These are phyloP conservation scores for Neurospora tetraspora DNA, from an alignment of 495 filamentous ascomycete species.

Conservation along the genomic window DNA sequence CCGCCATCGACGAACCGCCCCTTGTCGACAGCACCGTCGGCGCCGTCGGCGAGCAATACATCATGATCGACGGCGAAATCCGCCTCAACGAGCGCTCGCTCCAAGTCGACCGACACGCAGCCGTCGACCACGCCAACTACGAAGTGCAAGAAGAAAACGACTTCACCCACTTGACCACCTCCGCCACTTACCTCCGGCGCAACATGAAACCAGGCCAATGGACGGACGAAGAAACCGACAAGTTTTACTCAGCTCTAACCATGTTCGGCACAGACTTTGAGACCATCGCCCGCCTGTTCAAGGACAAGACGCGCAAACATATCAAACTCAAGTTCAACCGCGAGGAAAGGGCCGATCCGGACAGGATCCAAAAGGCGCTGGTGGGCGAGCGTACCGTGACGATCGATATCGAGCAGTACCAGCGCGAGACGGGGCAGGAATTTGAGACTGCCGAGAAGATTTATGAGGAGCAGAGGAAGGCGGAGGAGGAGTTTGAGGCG, in stretches of 20 bases:
- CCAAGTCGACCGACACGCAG: slow-evolving; percentile 68
- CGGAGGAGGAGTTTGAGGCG: slow-evolving; percentile 57
- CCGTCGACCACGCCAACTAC: slow-evolving; percentile 41
- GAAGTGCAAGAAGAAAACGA: slow-evolving; percentile 75
- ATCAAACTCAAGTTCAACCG: slow-evolving; percentile 90
- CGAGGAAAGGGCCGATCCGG: slow-evolving; percentile 71
- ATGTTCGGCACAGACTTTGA: slow-evolving; percentile 93
- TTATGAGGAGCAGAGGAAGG: slow-evolving; percentile 56
- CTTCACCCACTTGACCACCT: slow-evolving; percentile 67
- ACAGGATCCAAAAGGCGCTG: slow-evolving; percentile 58
- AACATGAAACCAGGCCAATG: slow-evolving; percentile 56
- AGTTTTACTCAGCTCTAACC: slow-evolving; percentile 72
- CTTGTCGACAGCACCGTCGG: slow-evolving; percentile 1
- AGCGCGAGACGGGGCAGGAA: slow-evolving; percentile 47
- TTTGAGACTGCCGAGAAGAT: slow-evolving; percentile 51
- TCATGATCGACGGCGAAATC: slow-evolving; percentile 76
- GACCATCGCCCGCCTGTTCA: slow-evolving; percentile 77
- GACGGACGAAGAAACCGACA: slow-evolving; percentile 65
- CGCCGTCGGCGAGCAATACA: slow-evolving; percentile 19
- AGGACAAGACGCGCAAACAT: slow-evolving; percentile 59
- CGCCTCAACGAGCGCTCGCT: slow-evolving; percentile 68
- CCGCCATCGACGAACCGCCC: neutral
- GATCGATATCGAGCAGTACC: slow-evolving; percentile 59
- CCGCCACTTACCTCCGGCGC: slow-evolving; percentile 60
- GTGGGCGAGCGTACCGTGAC: slow-evolving; percentile 44